Base-by-base conservation (phyloP, 1,284 basidiomycete species). In the Malassezia yamatoensis region DNA sequence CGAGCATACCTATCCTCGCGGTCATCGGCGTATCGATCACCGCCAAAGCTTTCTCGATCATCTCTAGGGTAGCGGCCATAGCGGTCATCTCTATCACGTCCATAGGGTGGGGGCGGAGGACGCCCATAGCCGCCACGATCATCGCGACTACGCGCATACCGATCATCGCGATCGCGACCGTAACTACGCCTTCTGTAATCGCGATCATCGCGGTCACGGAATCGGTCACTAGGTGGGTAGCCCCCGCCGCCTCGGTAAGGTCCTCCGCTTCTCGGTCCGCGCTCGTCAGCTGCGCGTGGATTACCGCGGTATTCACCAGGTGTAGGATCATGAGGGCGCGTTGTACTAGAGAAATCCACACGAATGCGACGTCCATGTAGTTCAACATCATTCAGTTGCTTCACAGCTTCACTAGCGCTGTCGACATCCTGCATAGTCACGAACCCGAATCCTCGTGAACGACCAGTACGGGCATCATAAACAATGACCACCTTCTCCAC, bases 391-490 rank as follows among this genome's bases (percentile, higher is more conserved):
- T 96, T 98, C 45, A 98, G 79, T 69, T 89, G 87, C 61, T 86
- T 83, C 71, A 98, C 88, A 76, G 87, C 91, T 42, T 83, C 80
- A 29, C 82, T 79, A 2, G 94, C 94, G 61, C 94, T 90, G 55
- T 91, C 89, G 15, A 85, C 81, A 37, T 81, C 81, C 38, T 82
- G 81, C 90, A 98, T 96, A 62, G 85, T 86, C 75, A 98, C 90
- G 76, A 98, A 98, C 38, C 91, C 93, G 67, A 98, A 98, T 73
- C 90, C 94, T 63, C 93, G 87, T 52, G 91, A 96, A 56, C 94
- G 85, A 72, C 90, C 90, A 45, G 89, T 90, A 71, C 91, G 80
- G 76, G 96, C 90, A 77, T 98, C 93, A 75, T 96, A 96, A n/a
- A 98, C 94, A 65, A 98, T 90, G 49, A 87, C 87, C 36, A 69